Evolutionary conservation across 1,139 yeast species (phyloP).

Genomic region (Taphrina confusa): DNA sequence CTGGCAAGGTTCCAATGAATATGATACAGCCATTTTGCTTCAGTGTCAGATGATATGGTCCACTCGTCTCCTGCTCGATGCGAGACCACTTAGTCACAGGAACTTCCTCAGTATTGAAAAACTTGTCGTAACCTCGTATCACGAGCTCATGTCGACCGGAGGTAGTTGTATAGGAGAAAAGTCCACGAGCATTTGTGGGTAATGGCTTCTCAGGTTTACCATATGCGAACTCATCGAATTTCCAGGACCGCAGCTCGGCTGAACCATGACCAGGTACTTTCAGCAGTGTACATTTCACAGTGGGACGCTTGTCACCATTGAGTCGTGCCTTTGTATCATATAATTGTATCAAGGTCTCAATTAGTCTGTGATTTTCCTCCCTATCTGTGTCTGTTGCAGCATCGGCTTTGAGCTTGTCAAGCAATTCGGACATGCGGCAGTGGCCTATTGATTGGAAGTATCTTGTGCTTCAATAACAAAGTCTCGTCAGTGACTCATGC

Average conservation of each 20-base stretch:
- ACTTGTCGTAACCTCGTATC: constrained; percentile 90
- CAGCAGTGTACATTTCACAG: constrained; percentile 26
- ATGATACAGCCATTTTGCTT: constrained; percentile 95
- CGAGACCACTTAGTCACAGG: constrained; percentile 53
- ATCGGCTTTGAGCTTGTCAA: too few relatives aligned
- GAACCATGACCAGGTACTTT: constrained; percentile 7
- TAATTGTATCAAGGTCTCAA: not conserved
- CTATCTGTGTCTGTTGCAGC: too few relatives aligned
- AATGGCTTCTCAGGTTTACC: constrained; percentile 51
- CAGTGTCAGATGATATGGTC: constrained; percentile 78
- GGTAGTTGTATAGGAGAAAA: constrained; percentile 60
- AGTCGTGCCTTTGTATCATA: constrained; percentile 17
- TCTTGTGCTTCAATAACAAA: too few relatives aligned
- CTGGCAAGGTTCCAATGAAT: constrained; percentile 70
- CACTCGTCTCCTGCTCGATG: constrained; percentile 56
- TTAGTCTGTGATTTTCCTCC: constrained; percentile 10
- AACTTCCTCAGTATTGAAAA: constrained; percentile 77
- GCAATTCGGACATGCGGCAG: too few relatives aligned
- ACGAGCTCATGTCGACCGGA: constrained; percentile 52
- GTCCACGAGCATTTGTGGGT: constrained; percentile 80
- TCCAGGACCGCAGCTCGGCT: constrained; percentile 21
- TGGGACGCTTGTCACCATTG: constrained; percentile 34
- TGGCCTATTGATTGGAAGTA: too few relatives aligned
- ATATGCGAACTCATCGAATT: constrained; percentile 30
- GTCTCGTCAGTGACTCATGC: too few relatives aligned